These are phyloP conservation scores for Colletotrichum tanaceti DNA, from an alignment of 2,329 filamentous ascomycete species.

Conservation along the genomic window DNA sequence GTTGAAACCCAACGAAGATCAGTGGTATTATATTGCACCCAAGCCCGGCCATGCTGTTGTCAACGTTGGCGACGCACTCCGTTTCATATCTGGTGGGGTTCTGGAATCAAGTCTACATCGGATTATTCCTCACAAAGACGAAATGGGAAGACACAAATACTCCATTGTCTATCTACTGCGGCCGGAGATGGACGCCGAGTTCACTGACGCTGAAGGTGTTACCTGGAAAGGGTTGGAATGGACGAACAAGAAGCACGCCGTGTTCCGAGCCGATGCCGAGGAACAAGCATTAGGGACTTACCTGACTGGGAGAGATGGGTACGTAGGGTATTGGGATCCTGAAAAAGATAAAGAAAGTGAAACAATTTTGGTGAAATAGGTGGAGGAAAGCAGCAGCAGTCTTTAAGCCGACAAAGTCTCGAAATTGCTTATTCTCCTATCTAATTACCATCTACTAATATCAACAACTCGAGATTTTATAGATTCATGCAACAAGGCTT, in stretches of 20 bases:
- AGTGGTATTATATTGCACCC: constrained; percentile 42
- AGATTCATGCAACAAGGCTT: too few species aligned
- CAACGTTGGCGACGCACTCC: constrained; percentile 40
- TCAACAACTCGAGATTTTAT: too few species aligned
- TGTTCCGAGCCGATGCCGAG: constrained; percentile 35
- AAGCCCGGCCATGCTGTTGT: constrained; percentile 34
- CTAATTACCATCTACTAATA: too few species aligned
- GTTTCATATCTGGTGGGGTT: constrained; percentile 35
- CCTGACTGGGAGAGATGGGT: constrained; percentile 26
- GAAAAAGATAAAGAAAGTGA: constrained; percentile 18
- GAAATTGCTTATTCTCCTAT: too few species aligned
- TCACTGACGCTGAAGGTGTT: constrained; percentile 38
- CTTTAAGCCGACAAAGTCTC: too few species aligned
- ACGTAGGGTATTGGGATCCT: constrained; percentile 24
- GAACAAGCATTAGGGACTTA: constrained; percentile 23
- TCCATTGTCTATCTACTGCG: constrained; percentile 43
- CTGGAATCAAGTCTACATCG: constrained; percentile 42
- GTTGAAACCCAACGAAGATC: constrained; percentile 37
- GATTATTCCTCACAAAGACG: constrained; percentile 41
- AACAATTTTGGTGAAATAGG: constrained; percentile 1
- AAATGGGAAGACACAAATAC: constrained; percentile 40
- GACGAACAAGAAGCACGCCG: constrained; percentile 43
- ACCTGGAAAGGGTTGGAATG: constrained; percentile 42
- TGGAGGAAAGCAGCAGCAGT: too few species aligned
- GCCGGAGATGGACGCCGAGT: constrained; percentile 42